A percentile compares a stretch with the other conserved stretches of the same genome.
phyloP scores from a whole-genome alignment of 2,329 filamentous ascomycete genomes.

The Penicillium rolfsii region DNA sequence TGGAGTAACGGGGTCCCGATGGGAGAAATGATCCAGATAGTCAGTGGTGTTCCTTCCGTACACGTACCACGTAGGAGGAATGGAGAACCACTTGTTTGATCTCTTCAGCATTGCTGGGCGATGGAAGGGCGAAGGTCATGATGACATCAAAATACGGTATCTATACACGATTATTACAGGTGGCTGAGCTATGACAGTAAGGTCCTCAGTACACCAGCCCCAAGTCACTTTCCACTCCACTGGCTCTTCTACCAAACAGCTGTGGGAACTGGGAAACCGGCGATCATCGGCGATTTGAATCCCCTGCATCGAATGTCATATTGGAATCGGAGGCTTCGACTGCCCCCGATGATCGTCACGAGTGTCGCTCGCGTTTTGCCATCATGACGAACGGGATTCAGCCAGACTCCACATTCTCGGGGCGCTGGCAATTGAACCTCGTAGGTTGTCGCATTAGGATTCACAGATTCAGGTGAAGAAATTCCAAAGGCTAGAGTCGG shows the following conservation, averaged over 20 bases:
- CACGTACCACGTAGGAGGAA: background rate
- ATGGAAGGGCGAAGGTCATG: slow-evolving; percentile 13
- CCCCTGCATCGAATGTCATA: background rate
- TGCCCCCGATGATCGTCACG: slow-evolving; percentile 5
- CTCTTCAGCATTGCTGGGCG: background rate
- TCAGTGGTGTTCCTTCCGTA: background rate
- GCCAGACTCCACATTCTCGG: slow-evolving; percentile 2
- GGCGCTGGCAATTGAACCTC: background rate
- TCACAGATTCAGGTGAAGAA: background rate
- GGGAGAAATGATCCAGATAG: background rate
- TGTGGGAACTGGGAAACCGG: background rate
- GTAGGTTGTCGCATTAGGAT: background rate
- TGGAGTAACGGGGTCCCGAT: background rate
- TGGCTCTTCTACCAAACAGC: background rate
- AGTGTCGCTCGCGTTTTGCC: background rate
- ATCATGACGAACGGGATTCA: slow-evolving; percentile 5
- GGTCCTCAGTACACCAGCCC: background rate
- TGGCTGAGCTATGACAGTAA: background rate
- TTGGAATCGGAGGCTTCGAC: background rate
- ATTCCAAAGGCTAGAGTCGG: background rate
- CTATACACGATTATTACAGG: background rate
- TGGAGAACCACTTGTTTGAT: slow-evolving; percentile 5
- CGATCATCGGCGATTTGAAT: slow-evolving; percentile 5
- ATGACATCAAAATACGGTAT: slow-evolving; percentile 18
- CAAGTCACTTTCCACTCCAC: background rate